Conservation (phyloP, 2,329 filamentous ascomycete genomes). For the Arthroderma uncinatum region DNA sequence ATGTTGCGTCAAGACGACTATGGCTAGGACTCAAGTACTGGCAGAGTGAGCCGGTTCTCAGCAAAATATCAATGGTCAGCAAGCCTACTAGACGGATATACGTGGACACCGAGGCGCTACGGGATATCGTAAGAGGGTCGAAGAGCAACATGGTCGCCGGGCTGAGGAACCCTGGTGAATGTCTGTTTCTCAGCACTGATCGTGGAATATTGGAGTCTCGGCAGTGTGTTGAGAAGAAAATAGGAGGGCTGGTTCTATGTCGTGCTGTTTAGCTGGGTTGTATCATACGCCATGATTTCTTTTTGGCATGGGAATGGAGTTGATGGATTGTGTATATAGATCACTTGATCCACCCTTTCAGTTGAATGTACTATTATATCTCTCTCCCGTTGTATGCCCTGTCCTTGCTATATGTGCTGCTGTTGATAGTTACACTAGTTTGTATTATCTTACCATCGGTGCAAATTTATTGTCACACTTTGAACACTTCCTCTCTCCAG, state of each 20-base stretch:
- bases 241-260: constrained; percentile 72
- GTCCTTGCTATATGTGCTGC: neutral
- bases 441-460: too few relatives aligned
- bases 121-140: constrained; percentile 56
- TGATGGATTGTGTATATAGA: constrained; percentile 9
- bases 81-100: constrained; percentile 65
- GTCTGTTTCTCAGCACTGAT: constrained; percentile 67
- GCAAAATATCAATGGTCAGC: constrained; percentile 53
- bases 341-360: constrained; percentile 1
- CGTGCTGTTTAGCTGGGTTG: constrained; percentile 42
- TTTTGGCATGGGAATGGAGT: constrained; percentile 11
- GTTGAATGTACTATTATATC: constrained; percentile 6
- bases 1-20: constrained; percentile 62
- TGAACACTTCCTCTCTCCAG: too few relatives aligned
- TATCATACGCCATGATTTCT: constrained; percentile 8
- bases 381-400: neutral
- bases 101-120: constrained; percentile 51
- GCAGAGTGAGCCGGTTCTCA: constrained; percentile 68
- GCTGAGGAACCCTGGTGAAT: constrained; percentile 65
- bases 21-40: constrained; percentile 90
- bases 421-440: neutral
- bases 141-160: constrained; percentile 57
- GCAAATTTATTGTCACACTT: too few relatives aligned
- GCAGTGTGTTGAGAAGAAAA: constrained; percentile 67
- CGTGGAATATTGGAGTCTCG: constrained; percentile 67